Evolutionary conservation across 2,329 filamentous ascomycete species (phyloP), one percentile per base, ranked within the genome.

Genomic region (Fusarium caatingaense): DNA sequence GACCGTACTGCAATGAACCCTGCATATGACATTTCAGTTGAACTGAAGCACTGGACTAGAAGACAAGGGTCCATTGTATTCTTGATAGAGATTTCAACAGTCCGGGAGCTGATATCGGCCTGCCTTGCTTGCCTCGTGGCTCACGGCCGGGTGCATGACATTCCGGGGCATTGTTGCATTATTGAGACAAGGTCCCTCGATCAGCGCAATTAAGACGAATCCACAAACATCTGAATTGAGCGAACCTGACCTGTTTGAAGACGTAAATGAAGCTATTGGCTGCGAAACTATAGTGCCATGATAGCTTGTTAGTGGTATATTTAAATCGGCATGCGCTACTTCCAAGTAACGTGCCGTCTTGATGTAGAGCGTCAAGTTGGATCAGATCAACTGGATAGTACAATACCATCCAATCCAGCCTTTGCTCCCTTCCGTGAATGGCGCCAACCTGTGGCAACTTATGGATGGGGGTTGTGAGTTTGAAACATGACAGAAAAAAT

Each of bases 1-100:
- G 53, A 55, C 51, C 54, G 61, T 47, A 66, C 61, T 41, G 55
- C 42, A 46, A 44, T 59, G 44, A 47, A 61, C 59, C 69, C 61
- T 74, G 56, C 58, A 44, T 40, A 66, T 61, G 62, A 55, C 59
- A 60, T 60, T 69, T 74, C 69, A 68, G 55, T 74, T 57, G 46
- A 56, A 71, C 57, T 65, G 47, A 68, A 64, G 56, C 56, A 28
- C 40, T 34, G 56, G 40, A 21, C 40, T 30, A 51, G 30, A 30
- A 56, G 44, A 48, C 63, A 66, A 46, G 72, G 72, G 50, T 51
- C 23, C 10, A 28, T 28, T 25, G 23, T 41, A 42, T 53, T 46
- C 28, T 59, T 41, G 56, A 53, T 40, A 59, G 42, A 63, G 62
- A 67, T 51, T 59, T 56, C 56, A 54, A 59, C 40, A 41, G 46